A percentile compares a stretch with the other conserved stretches of the same genome.
These are phyloP conservation scores for Iris pallida DNA, from an alignment of 116 monocot species.

Conservation along the genomic window DNA sequence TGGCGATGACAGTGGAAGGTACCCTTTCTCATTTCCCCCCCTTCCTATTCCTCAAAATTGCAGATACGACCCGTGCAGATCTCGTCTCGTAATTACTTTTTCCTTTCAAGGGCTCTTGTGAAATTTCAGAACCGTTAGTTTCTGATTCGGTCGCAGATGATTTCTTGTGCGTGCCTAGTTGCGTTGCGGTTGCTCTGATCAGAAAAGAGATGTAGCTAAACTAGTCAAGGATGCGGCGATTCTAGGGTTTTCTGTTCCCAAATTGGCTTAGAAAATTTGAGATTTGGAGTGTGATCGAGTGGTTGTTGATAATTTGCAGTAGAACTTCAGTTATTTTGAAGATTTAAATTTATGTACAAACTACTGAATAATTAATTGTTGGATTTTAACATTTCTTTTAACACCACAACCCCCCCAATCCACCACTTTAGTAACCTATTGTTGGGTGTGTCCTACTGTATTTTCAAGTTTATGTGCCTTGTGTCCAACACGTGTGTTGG, in stretches of 20 bases:
- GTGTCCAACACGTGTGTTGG: too few species aligned
- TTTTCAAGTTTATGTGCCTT: too few species aligned
- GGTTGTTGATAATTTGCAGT: neutral
- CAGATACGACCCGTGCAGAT: neutral
- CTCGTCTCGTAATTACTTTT: neutral
- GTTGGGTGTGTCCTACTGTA: too few species aligned
- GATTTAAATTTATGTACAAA: too few species aligned
- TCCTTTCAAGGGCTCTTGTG: neutral
- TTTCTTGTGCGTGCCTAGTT: neutral
- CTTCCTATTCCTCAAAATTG: neutral
- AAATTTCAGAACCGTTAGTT: neutral
- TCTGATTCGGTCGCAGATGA: neutral
- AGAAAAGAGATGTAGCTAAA: neutral
- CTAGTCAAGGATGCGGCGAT: too few species aligned
- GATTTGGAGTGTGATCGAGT: neutral
- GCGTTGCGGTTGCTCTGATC: neutral
- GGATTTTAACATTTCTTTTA: too few species aligned
- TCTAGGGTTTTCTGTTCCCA: too few species aligned
- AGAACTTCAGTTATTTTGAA: too few species aligned
- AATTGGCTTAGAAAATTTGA: neutral
- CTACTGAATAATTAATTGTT: too few species aligned
- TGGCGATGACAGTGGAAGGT: slow-evolving; percentile 38
- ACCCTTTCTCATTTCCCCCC: neutral
- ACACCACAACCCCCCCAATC: too few species aligned
- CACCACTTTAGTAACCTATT: too few species aligned